Base-by-base conservation (phyloP, 2,329 filamentous ascomycete species). In the Onygenales sp. region DNA sequence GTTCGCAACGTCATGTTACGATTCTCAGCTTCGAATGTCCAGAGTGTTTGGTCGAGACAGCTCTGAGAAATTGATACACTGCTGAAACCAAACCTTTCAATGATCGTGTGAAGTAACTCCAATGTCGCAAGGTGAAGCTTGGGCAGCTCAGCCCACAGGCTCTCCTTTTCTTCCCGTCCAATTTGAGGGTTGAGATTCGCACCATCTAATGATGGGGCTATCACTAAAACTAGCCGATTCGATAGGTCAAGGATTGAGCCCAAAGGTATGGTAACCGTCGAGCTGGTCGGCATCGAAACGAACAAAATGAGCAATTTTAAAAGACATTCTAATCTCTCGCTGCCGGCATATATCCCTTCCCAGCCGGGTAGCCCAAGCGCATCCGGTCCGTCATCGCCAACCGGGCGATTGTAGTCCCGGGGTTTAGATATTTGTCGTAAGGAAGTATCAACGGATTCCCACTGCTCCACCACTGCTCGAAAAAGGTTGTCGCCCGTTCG, bases 131-230 rank as follows among this genome's bases (percentile, higher is more conserved):
- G 70, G 63, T 96, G 89, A 40, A 96, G 80, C 8, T 79, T 76
- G 4, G 91, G 87, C 9, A 96, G 76, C 14, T 81, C 75, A 46
- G 79, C 73, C 81, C 87, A 91, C 3, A 96, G 76, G 44, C 84
- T 81, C 51, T 95, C 88, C 56, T 85, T 85, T 69, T 96, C 92
- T 49, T 94, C 87, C 56, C 86, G 81, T 34, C 83, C 79, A 57
- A 93, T 81, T 57, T 88, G 85, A 6, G 83, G 76, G 60, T 90
- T 91, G 55, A 84, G 75, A 40, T 55, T 56, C 31, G 64, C 56
- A 67, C 72, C 64, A 63, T 76, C 58, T 48, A 70, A 59, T 61
- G 76, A 53, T 59, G 80, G 67, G 67, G 81, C 58, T 65, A 78
- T 67, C 44, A 94, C 77, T 14, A 85, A 82, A 37, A 87, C 79